Evolutionary conservation across 345 rosid genomes (phyloP), one percentile per base, ranked within the genome.

Genomic region (Abelmoschus esculentus): DNA sequence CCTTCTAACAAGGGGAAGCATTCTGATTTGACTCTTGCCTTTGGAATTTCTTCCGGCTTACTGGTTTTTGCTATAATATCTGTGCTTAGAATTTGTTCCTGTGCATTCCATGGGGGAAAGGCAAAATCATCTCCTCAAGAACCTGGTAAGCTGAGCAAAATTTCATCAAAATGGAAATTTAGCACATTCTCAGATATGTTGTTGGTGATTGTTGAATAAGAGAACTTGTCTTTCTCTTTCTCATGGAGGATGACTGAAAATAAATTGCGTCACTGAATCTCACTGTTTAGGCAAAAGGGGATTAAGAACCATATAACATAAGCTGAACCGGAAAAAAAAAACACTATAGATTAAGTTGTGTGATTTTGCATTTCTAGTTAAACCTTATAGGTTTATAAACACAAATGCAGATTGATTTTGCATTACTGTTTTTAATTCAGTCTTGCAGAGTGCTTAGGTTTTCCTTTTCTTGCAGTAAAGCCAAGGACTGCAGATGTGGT

Each of bases 11-110:
- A 79, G 74, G 82, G 69, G 71, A 86, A 79, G 76, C 95, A 80
- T 70, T 82, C 92, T 18, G 81, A 85, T 83, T 73, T 83, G 67
- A 65, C 86, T 75, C 80, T 88, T 71, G 79, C 90, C 59, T 78
- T 95, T 74, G 76, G 92, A 61, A 71, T 90, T 76, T 88, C 88
- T 69, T 81, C 76, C 76, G 91, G 92, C 76, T 71, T 91, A 74
- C 72, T 86, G 71, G 70, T 87, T 53, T 56, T 84, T 44, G 84
- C 86, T 72, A 75, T 85, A 69, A 73, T 91, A 70, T 70, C 77
- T 44, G 84, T 85, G 79, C 82, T 95, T 78, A 66, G 85, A 50
- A 83, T 89, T 73, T 91, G 91, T 79, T 83, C 78, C 34, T 79
- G 90, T 72, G 69, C 85, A 76, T 83, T 83, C 55, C 87, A 69